phyloP scores from a whole-genome alignment of 208 protist species.

The Trypanosoma cruzi region DNA sequence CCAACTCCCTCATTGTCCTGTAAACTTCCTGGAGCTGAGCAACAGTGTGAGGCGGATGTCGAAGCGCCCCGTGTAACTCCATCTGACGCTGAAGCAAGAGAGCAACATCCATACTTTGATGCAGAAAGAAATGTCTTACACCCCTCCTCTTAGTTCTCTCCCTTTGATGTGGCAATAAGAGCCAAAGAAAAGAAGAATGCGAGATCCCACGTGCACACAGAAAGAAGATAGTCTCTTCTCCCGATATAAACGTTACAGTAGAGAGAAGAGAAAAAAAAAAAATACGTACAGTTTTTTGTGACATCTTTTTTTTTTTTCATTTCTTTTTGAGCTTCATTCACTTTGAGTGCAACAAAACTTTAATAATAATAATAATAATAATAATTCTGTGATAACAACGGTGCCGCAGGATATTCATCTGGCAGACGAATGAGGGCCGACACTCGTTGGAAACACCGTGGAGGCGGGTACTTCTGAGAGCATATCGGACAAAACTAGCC shows the following conservation, averaged over 20 bases:
- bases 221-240: not conserved
- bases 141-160: not conserved
- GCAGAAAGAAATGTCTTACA: not conserved
- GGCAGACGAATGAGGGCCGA: not conserved
- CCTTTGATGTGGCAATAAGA: conserved; percentile 1
- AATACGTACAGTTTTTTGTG: no score
- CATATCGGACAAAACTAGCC: conserved; percentile 14
- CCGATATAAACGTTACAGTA: not conserved
- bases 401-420: not conserved
- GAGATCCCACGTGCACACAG: conserved; percentile 11
- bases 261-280: not conserved
- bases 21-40: conserved; percentile 65
- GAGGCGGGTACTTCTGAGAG: not conserved
- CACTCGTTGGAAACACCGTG: not conserved
- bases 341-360: no score
- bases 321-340: no score
- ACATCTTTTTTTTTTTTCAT: no score
- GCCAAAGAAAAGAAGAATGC: not conserved
- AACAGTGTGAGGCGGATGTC: conserved; percentile 63
- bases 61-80: conserved; percentile 84
- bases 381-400: not conserved
- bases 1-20: conserved; percentile 60
- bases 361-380: not conserved
- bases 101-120: conserved; percentile 50
- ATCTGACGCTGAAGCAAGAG: conserved; percentile 86